phyloP scores from a whole-genome alignment of 1,284 basidiomycete species.

The Fomitopsis palustris region DNA sequence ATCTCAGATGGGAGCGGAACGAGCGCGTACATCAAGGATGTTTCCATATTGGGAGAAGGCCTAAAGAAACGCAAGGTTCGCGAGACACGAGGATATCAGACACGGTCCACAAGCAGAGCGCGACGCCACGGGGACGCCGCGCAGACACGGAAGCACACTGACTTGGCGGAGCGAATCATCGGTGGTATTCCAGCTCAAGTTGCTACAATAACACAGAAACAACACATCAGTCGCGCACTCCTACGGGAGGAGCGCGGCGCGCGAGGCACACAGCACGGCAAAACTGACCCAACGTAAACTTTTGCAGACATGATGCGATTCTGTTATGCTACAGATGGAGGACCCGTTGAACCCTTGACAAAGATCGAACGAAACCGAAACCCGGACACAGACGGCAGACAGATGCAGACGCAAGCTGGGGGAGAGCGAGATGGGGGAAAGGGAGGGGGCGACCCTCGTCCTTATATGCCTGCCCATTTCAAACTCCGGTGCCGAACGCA shows the following conservation, averaged over 20 bases:
- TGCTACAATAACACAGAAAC: slow-evolving; percentile 48
- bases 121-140: slow-evolving; percentile 31
- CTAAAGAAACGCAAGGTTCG: slow-evolving; percentile 38
- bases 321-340: slow-evolving; percentile 43
- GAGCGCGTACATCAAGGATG: slow-evolving; percentile 74
- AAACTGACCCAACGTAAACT: slow-evolving; percentile 83
- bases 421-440: slow-evolving; percentile 4
- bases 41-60: slow-evolving; percentile 67
- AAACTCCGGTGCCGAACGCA: slow-evolving; percentile 26
- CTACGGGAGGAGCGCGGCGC: slow-evolving; percentile 12
- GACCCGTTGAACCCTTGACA: slow-evolving; percentile 45
- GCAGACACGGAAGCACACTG: slow-evolving; percentile 48
- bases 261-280: slow-evolving; percentile 18
- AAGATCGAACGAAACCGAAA: slow-evolving; percentile 31
- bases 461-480: slow-evolving; percentile 46
- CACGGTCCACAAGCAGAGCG: slow-evolving; percentile 32
- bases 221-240: slow-evolving; percentile 30
- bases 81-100: slow-evolving; percentile 25
- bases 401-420: slow-evolving; percentile 26
- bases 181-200: slow-evolving; percentile 92
- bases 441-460: slow-evolving; percentile 20
- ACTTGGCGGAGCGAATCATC: slow-evolving; percentile 85
- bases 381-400: slow-evolving; percentile 25
- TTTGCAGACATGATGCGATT: slow-evolving; percentile 62
- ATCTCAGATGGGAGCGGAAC: slow-evolving; percentile 5